Evolutionary conservation across 2,329 filamentous ascomycete genomes (phyloP).

Genomic region (Aspergillus proliferans): DNA sequence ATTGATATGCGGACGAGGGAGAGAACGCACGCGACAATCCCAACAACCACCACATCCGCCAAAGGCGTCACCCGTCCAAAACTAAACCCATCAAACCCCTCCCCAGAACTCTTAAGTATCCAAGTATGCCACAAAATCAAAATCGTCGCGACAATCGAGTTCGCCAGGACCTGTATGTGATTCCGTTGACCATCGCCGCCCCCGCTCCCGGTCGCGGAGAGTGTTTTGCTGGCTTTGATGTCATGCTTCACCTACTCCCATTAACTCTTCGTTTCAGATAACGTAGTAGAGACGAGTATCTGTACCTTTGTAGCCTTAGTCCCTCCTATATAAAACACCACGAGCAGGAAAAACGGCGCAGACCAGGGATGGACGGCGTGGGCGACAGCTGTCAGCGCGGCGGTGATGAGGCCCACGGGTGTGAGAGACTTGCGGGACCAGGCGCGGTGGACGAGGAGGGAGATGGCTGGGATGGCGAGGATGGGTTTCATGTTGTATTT

Average conservation of each 20-base stretch:
- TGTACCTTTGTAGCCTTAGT: slow-evolving; percentile 73
- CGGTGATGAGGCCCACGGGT: slow-evolving; percentile 64
- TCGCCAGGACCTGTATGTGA: slow-evolving; percentile 84
- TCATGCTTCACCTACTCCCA: slow-evolving; percentile 68
- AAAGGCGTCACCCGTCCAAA: slow-evolving; percentile 19
- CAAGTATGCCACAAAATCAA: slow-evolving; percentile 49
- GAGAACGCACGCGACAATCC: slow-evolving; percentile 34
- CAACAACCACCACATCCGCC: slow-evolving; percentile 34
- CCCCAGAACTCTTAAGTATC: slow-evolving; percentile 24
- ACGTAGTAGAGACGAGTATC: neutral
- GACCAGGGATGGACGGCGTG: slow-evolving; percentile 93
- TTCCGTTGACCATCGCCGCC: slow-evolving; percentile 79
- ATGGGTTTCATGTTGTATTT: slow-evolving; percentile 34
- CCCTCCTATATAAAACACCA: slow-evolving; percentile 79
- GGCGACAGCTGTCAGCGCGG: slow-evolving; percentile 64
- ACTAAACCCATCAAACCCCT: slow-evolving; percentile 32
- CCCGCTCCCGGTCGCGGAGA: slow-evolving; percentile 62
- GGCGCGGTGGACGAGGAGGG: slow-evolving; percentile 60
- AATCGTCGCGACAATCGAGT: slow-evolving; percentile 72
- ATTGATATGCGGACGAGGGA: neutral
- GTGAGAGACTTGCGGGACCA: slow-evolving; percentile 73
- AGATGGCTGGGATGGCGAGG: slow-evolving; percentile 42
- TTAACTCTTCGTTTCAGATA: neutral
- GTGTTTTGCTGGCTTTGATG: slow-evolving; percentile 73
- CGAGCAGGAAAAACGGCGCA: slow-evolving; percentile 76